Percentiles rank a stretch among this genome's conserved stretches.
Evolutionary conservation across 2,329 filamentous ascomycete species (phyloP).

Genomic region (Alternaria triticimaculans): DNA sequence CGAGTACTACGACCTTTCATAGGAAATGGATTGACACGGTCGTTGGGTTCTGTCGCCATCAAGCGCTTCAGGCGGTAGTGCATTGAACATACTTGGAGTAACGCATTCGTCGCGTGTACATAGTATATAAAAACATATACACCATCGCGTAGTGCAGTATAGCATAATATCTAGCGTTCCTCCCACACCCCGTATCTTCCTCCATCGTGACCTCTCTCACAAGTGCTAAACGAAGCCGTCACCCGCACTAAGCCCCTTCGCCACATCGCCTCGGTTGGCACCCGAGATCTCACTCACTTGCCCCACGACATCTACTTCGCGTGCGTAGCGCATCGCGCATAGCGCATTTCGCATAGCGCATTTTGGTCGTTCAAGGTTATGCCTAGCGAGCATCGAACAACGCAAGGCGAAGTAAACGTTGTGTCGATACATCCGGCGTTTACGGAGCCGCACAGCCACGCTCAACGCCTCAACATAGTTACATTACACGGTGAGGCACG

Average conservation of each 20-base stretch:
- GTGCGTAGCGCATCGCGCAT: background rate
- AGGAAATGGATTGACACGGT: background rate
- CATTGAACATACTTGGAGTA: background rate
- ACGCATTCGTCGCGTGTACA: background rate
- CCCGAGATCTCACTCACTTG: background rate
- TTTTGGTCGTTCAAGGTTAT: background rate
- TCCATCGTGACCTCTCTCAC: background rate
- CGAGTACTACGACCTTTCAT: constrained; percentile 20
- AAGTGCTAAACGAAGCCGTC: background rate
- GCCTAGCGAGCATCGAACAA: background rate
- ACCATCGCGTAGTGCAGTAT: background rate
- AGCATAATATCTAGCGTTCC: background rate
- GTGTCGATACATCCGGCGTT: background rate
- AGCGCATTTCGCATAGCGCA: background rate
- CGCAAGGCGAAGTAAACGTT: background rate
- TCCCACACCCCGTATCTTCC: background rate
- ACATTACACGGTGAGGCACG: background rate
- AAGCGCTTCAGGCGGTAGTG: background rate
- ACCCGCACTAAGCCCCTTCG: background rate
- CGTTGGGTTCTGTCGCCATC: background rate
- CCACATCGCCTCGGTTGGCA: constrained; percentile 2
- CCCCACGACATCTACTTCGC: background rate
- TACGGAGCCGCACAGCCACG: background rate
- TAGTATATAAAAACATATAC: background rate
- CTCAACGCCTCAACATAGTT: background rate